Evolutionary conservation across 306 rosid genomes (phyloP), one percentile per base, ranked within the genome.

Genomic region (Coriaria nepalensis): DNA sequence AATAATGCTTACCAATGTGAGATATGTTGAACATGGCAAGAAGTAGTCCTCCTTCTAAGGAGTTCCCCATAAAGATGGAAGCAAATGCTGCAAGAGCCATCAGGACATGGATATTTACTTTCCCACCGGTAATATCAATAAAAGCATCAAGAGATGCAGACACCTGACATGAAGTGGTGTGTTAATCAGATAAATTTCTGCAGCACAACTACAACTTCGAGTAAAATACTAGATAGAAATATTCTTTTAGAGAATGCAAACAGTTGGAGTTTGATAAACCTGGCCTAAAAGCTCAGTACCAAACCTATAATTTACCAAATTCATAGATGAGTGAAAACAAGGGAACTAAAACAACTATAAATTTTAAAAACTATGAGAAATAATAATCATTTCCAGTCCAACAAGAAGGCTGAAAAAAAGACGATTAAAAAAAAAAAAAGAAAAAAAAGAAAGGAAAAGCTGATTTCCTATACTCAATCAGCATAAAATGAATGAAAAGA

Each of bases 21-120:
- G 98, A 93, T 20, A 90, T 72, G 68, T 85, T 90, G 50, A 90
- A 90, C 95, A 90, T 90, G 44, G 87, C 94, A 78, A 90, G 82
- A 67, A 90, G 94, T 46, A 90, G 71, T 50, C 98, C 98, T 69
- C 98, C 98, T 72, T 90, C 98, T 60, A 90, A 52, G 53, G 87
- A 53, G 64, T 90, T 90, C 62, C 98, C 98, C 98, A 90, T 82
- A 37, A 85, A 79, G 33, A 78, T 61, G 0, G 98, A 77, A 0
- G 95, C 98, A 77, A 85, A 90, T n/a, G 83, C 98, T 7, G 98
- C 95, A 50, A 90, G 74, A 53, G 98, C 98, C 98, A 82, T 90
- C 15, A 85, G 53, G 1, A 90, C 98, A 68, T 90, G 95, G 69
- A 90, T 90, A 68, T 75, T 90, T 50, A 90, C 95, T 68, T 75